phyloP scores from a whole-genome alignment of 73 alveolate genomes.

The Symbiodinium pilosum region DNA sequence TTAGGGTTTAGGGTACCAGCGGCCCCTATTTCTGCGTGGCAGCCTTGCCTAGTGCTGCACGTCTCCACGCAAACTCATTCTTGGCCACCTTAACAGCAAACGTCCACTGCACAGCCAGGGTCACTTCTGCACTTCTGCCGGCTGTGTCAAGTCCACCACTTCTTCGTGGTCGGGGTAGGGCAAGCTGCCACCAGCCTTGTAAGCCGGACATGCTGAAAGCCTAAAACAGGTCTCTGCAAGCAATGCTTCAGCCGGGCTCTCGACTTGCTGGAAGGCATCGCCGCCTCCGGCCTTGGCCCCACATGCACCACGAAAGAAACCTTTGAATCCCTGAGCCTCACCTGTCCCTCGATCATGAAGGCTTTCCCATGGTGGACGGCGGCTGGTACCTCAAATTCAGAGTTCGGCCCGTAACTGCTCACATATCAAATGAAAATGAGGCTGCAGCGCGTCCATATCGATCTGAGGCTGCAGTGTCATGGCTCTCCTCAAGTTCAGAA shows the following conservation, averaged over 20 bases:
- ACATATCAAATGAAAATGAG: too few relatives aligned
- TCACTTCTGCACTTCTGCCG: neutral
- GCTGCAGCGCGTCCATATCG: constrained; percentile 65
- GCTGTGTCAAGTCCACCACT: neutral
- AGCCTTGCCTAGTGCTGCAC: neutral
- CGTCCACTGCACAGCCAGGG: too few relatives aligned
- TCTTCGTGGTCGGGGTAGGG: constrained; percentile 58
- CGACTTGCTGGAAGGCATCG: constrained; percentile 65
- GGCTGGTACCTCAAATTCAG: constrained; percentile 26
- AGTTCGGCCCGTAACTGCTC: too few relatives aligned
- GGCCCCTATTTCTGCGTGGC: too few relatives aligned
- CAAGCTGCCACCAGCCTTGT: constrained; percentile 21
- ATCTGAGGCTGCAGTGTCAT: constrained; percentile 86
- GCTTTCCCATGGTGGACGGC: constrained; percentile 54
- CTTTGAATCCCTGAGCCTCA: neutral
- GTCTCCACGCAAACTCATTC: constrained; percentile 13
- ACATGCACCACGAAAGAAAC: neutral
- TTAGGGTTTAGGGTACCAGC: too few relatives aligned
- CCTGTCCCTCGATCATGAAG: constrained; percentile 45
- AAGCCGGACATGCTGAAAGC: neutral
- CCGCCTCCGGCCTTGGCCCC: constrained; percentile 31
- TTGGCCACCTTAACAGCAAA: neutral
- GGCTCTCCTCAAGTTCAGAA: constrained; percentile 90
- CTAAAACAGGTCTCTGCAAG: neutral
- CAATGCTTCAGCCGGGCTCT: neutral